Evolutionary conservation across 1,284 basidiomycete genomes (phyloP), one percentile per base, ranked within the genome.

Genomic region (Melampsora occidentalis): DNA sequence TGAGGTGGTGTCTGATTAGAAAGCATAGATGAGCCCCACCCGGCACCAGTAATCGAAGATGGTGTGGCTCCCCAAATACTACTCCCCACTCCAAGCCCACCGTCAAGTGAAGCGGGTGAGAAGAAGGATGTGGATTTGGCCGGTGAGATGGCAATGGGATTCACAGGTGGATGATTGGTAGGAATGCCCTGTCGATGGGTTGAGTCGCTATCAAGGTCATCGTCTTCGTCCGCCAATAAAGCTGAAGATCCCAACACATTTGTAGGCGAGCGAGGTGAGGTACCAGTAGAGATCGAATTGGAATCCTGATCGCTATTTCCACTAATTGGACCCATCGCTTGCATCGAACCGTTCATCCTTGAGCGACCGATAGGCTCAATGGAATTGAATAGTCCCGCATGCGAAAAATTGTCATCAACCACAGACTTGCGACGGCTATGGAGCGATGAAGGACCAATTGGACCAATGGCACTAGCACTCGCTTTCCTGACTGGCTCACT

Each of bases 401-500:
- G 65, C 14, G 33, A 9, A 14, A 68, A 48, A 14, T 28, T 31
- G 25, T 67, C 65, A 48, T 75, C 72, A n/a, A 68, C 35, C n/a
- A 63, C 65, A 14, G 65, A 67, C 18, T 63, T 49, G 35, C 72
- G 72, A 67, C 72, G 72, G 9, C n/a, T 35, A 22, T 75, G 72
- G 16, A 28, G 42, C 18, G 53, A 25, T 22, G 72, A 68, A n/a
- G 72, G 72, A 16, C 72, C 72, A 7, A 75, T 75, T 28, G 72
- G 72, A 35, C 65, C 72, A 20, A 75, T 64, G n/a, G 65, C 65
- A 33, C 53, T 75, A 28, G 39, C 64, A 59, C 42, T 75, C 18
- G 72, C 72, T 68, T 75, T 75, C 25, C 65, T 75, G 1, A 75
- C 72, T 39, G 72, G 72, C 53, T 75, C 65, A 46, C 72, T 75